phyloP scores from a whole-genome alignment of 1,284 basidiomycete species.

The Ceratorhiza oryzae-sativae region DNA sequence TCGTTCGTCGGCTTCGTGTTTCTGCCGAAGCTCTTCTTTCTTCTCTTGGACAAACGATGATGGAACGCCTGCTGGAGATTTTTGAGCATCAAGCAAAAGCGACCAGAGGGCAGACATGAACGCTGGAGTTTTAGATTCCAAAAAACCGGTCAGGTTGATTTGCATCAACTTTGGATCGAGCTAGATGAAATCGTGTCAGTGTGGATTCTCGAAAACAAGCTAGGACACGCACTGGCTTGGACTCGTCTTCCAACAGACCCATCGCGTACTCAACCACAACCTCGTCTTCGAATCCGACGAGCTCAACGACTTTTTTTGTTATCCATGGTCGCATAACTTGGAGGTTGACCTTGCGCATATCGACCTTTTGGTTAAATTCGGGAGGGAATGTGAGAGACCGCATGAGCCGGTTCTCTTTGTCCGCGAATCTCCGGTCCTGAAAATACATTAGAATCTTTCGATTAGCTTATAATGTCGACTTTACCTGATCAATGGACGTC shows the following conservation, averaged over 20 bases:
- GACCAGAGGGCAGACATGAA: constrained; percentile 94
- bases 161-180: constrained; percentile 97
- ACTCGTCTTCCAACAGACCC: constrained; percentile 87
- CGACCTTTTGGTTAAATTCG: constrained; percentile 91
- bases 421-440: constrained; percentile 90
- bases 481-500: constrained; percentile 42
- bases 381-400: constrained; percentile 90
- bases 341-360: constrained; percentile 93
- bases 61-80: constrained; percentile 88
- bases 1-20: constrained; percentile 68
- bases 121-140: constrained; percentile 70
- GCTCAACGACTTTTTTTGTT: constrained; percentile 85
- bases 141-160: constrained; percentile 90
- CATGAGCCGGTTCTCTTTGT: constrained; percentile 92
- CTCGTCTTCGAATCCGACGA: constrained; percentile 95
- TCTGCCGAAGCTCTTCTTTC: constrained; percentile 89
- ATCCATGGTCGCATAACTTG: constrained; percentile 93
- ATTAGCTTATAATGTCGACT: not conserved
- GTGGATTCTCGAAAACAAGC: not conserved
- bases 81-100: constrained; percentile 88
- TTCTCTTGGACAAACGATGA: constrained; percentile 94
- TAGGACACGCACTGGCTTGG: constrained; percentile 69
- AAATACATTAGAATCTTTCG: not conserved
- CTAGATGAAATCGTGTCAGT: constrained; percentile 56
- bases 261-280: constrained; percentile 96